Percentiles rank a stretch among this genome's conserved stretches.
phyloP scores from a whole-genome alignment of 306 rosid species.

The Fagus crenata region DNA sequence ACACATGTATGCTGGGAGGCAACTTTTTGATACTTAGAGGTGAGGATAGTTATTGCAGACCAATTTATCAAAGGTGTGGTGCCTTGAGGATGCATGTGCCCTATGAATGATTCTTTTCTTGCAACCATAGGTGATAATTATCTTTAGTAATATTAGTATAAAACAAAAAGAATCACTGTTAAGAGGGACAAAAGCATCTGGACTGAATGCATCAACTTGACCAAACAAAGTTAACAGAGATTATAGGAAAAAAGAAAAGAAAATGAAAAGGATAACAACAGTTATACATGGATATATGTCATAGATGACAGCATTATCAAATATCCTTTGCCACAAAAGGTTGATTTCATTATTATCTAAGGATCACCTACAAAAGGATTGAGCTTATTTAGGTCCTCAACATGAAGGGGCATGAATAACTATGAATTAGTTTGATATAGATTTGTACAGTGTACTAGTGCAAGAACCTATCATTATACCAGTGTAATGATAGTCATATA shows the following conservation, averaged over 20 bases:
- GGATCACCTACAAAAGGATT: background rate
- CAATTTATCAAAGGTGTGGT: background rate
- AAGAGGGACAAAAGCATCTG: background rate
- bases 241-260: background rate
- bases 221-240: background rate
- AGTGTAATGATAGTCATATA: background rate
- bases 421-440: background rate
- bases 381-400: background rate
- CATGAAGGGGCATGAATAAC: background rate
- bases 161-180: background rate
- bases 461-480: background rate
- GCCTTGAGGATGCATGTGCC: background rate
- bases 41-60: background rate
- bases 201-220: background rate
- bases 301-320: background rate
- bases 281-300: background rate
- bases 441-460: background rate
- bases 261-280: background rate
- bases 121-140: background rate
- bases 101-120: background rate
- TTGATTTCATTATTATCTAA: background rate
- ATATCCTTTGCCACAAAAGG: background rate
- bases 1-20: background rate
- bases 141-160: background rate
- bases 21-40: slow-evolving; percentile 3